These are phyloP conservation scores for Moesziomyces antarcticus DNA, from an alignment of 1,284 basidiomycete genomes.

Conservation along the genomic window DNA sequence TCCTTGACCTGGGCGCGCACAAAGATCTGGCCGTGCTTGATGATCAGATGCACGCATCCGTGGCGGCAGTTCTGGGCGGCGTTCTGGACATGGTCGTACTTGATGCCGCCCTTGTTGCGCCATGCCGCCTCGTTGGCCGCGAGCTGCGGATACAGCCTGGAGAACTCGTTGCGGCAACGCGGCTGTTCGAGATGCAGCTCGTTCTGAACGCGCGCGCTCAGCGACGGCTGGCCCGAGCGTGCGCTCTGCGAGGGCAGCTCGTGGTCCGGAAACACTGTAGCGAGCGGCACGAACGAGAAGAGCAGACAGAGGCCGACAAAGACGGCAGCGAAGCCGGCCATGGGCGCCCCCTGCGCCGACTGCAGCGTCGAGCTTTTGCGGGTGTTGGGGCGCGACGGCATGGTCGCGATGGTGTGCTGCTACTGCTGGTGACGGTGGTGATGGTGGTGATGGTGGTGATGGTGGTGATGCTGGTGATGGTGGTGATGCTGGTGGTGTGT, in stretches of 20 bases:
- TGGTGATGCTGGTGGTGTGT: too few species aligned
- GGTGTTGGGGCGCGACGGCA: conserved; percentile 1
- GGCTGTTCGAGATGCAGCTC: conserved; percentile 17
- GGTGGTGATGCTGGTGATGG: too few species aligned
- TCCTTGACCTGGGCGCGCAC: conserved; percentile 32
- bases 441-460: too few species aligned
- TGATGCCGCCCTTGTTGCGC: conserved; percentile 39
- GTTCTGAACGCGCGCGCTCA: conserved; percentile 5
- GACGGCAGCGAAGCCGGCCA: conserved; percentile 27
- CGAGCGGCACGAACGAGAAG: conserved; percentile 33
- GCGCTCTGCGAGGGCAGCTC: background rate
- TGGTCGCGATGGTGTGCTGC: too few species aligned
- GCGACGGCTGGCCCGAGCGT: conserved; percentile 1
- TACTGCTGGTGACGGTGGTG: too few species aligned
- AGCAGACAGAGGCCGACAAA: conserved; percentile 34
- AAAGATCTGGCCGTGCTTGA: conserved; percentile 45
- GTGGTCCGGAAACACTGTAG: conserved; percentile 16
- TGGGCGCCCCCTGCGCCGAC: conserved; percentile 14
- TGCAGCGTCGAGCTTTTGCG: conserved; percentile 3
- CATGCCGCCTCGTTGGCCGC: conserved; percentile 20
- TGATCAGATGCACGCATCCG: conserved; percentile 42
- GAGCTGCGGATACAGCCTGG: conserved; percentile 49
- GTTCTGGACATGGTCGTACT: conserved; percentile 23
- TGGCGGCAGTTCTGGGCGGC: conserved; percentile 28
- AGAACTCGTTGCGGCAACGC: conserved; percentile 41